phyloP scores from a whole-genome alignment of 371 early-diverging fungal genomes.

The Mucor piriformis region DNA sequence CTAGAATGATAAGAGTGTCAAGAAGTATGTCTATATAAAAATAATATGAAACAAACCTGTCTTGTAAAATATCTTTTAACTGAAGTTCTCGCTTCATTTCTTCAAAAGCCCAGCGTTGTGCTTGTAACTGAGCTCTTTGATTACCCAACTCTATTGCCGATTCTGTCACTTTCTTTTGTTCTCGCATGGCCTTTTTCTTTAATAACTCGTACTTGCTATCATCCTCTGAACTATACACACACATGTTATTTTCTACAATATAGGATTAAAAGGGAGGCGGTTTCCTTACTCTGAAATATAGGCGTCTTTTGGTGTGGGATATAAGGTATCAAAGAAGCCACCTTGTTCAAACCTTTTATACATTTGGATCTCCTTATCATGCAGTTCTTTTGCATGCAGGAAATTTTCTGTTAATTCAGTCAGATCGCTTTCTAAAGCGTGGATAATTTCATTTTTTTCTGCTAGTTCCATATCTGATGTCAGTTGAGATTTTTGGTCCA shows the following conservation, averaged over 20 bases:
- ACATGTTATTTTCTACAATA: background rate
- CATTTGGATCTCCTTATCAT: constrained; percentile 35
- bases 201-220: constrained; percentile 22
- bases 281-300: constrained; percentile 42
- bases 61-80: constrained; percentile 26
- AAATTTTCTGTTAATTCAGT: constrained; percentile 33
- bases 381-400: constrained; percentile 25
- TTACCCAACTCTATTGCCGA: constrained; percentile 42
- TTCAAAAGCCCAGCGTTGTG: constrained; percentile 45
- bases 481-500: constrained; percentile 16
- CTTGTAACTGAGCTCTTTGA: constrained; percentile 37
- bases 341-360: constrained; percentile 43
- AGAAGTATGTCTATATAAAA: too few relatives aligned
- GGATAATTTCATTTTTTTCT: constrained; percentile 32
- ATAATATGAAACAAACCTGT: background rate
- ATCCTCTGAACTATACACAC: constrained; percentile 25
- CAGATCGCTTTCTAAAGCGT: constrained; percentile 24
- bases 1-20: too few relatives aligned
- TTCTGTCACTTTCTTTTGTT: constrained; percentile 36
- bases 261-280: too few relatives aligned
- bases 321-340: constrained; percentile 44
- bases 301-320: constrained; percentile 15
- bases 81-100: constrained; percentile 35
- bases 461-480: constrained; percentile 39
- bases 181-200: constrained; percentile 21